A percentile compares a stretch with the other conserved stretches of the same genome.
Conservation (phyloP, 108 stramenopile genomes). For the Cyclotella sp. region DNA sequence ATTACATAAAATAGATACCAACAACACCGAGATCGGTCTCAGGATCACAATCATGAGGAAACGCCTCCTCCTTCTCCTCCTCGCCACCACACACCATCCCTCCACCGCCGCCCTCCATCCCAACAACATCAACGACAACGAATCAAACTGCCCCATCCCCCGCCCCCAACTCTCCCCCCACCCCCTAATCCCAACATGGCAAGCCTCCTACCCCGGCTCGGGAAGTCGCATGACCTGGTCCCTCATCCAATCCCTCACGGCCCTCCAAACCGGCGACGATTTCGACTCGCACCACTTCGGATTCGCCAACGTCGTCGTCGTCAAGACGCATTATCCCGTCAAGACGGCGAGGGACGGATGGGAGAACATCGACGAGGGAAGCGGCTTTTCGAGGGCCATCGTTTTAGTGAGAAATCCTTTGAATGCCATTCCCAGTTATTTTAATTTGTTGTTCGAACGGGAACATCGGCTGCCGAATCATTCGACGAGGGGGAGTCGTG, state of each 20-base stretch:
- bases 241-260: constrained; percentile 34
- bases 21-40: no score
- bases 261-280: constrained; percentile 42
- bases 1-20: no score
- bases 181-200: constrained; percentile 18
- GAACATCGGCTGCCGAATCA: constrained; percentile 32
- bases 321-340: constrained; percentile 56
- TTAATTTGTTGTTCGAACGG: constrained; percentile 41
- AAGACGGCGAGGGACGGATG: constrained; percentile 6
- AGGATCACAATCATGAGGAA: neutral
- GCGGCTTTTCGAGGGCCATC: constrained; percentile 28
- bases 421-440: constrained; percentile 45
- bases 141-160: neutral
- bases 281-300: constrained; percentile 26
- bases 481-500: constrained; percentile 27
- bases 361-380: constrained; percentile 8
- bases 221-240: constrained; percentile 43
- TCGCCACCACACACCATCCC: neutral
- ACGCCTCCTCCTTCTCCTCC: constrained; percentile 8
- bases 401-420: constrained; percentile 49
- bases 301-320: constrained; percentile 15
- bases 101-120: neutral
- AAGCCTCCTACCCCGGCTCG: constrained; percentile 54
- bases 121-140: neutral
- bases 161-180: constrained; percentile 8